Evolutionary conservation across 768 basidiomycete species (phyloP).

Genomic region (Suillus luteus): DNA sequence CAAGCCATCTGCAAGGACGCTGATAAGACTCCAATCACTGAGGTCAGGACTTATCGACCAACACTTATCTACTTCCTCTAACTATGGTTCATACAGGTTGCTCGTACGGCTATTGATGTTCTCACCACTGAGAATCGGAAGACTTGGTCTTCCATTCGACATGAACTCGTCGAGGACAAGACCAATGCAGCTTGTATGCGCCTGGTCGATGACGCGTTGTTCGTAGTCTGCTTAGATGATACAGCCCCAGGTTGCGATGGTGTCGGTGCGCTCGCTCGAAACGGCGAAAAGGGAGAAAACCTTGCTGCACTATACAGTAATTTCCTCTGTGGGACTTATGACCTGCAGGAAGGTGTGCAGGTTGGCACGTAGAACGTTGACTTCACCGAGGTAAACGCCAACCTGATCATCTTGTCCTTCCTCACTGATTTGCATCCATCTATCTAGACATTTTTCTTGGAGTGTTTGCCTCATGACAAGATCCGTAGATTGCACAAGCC

Average conservation of each 20-base stretch:
- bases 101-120: conserved; percentile 85
- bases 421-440: background rate
- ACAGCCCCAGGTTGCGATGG: conserved; percentile 41
- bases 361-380: conserved; percentile 90
- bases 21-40: conserved; percentile 73
- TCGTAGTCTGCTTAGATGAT: conserved; percentile 93
- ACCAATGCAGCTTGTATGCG: conserved; percentile 81
- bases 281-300: no score
- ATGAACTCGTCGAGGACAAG: conserved; percentile 61
- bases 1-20: conserved; percentile 90
- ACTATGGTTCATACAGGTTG: conserved; percentile 51
- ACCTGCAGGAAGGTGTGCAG: conserved; percentile 80
- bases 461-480: conserved; percentile 68
- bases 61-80: background rate
- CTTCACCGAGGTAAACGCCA: conserved; percentile 69
- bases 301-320: no score
- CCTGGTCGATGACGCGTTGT: conserved; percentile 87
- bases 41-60: conserved; percentile 36
- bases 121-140: conserved; percentile 94
- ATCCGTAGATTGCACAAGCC: conserved; percentile 65
- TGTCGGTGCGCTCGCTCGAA: conserved; percentile 32
- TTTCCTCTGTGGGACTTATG: conserved; percentile 77
- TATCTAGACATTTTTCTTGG: conserved; percentile 80
- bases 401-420: background rate
- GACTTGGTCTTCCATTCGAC: conserved; percentile 80